Conservation (phyloP, 768 basidiomycete genomes). For the Galerina marginata region DNA sequence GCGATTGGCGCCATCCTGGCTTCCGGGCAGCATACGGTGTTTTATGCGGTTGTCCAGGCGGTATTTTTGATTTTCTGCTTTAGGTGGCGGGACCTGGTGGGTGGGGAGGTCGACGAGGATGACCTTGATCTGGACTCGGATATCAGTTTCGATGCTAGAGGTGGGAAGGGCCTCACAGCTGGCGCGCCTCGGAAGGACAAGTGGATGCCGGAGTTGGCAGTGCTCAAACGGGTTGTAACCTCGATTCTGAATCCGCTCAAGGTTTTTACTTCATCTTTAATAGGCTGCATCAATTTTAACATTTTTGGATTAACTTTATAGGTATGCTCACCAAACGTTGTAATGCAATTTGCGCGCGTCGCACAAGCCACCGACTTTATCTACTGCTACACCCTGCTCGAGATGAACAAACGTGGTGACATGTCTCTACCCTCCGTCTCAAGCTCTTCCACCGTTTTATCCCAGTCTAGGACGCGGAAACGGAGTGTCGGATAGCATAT, state of each 20-base stretch:
- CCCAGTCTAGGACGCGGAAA: constrained; percentile 16
- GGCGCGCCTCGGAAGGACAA: constrained; percentile 45
- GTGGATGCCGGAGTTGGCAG: constrained; percentile 85
- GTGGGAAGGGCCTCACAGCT: neutral
- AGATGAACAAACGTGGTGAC: constrained; percentile 80
- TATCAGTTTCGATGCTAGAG: neutral
- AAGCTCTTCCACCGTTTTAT: constrained; percentile 22
- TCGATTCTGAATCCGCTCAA: constrained; percentile 91
- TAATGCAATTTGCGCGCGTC: constrained; percentile 91
- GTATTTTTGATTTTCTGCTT: constrained; percentile 98
- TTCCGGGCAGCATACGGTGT: constrained; percentile 66
- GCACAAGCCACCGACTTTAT: constrained; percentile 90
- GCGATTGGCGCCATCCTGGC: constrained; percentile 26
- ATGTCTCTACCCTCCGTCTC: constrained; percentile 34
- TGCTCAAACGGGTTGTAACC: constrained; percentile 79
- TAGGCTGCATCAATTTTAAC: neutral
- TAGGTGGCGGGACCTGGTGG: constrained; percentile 87
- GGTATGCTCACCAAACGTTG: constrained; percentile 91
- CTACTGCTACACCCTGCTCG: constrained; percentile 93
- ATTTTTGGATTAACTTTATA: constrained; percentile 32
- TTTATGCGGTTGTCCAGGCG: constrained; percentile 92
- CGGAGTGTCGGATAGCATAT: constrained; percentile 7
- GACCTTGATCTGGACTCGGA: constrained; percentile 17
- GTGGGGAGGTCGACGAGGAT: constrained; percentile 49
- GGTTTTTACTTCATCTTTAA: constrained; percentile 14